These are phyloP conservation scores for Leccinum subtestaceum DNA, from an alignment of 768 basidiomycete genomes.

Conservation along the genomic window DNA sequence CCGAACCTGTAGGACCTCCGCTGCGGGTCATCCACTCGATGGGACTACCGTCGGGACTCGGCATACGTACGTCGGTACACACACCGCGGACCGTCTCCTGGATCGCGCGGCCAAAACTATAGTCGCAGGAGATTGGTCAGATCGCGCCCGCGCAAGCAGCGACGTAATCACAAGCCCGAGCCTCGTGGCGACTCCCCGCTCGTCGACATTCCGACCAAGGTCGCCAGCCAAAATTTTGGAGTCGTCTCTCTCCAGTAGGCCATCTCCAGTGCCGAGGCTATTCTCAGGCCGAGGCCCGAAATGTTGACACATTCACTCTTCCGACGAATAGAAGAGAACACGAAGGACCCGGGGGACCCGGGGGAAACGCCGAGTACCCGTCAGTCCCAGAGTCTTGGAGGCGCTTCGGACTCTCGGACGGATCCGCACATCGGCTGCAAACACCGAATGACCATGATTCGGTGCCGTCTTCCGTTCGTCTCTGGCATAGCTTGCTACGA, in stretches of 20 bases:
- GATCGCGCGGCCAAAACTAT: neutral
- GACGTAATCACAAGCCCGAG: neutral
- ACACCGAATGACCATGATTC: neutral
- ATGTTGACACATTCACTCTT: neutral
- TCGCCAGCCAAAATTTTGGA: neutral
- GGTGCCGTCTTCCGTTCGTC: neutral
- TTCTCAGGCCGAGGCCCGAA: neutral
- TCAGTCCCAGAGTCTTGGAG: neutral
- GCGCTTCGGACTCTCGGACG: slow-evolving; percentile 2
- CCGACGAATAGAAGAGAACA: neutral
- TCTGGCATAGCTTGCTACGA: neutral
- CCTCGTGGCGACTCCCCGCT: neutral
- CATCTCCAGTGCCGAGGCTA: neutral
- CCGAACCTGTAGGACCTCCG: too few relatives aligned
- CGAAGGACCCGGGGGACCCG: neutral
- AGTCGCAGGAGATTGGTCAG: neutral
- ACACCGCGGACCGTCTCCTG: neutral
- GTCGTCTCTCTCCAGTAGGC: neutral
- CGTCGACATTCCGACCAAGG: neutral
- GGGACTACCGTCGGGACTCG: too few relatives aligned
- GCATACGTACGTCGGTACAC: too few relatives aligned
- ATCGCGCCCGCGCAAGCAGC: neutral
- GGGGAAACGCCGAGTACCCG: neutral
- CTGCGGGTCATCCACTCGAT: too few relatives aligned
- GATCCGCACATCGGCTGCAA: neutral